These are phyloP conservation scores for Globisporangium barbulae DNA, from an alignment of 352 stramenopile genomes.

Conservation along the genomic window DNA sequence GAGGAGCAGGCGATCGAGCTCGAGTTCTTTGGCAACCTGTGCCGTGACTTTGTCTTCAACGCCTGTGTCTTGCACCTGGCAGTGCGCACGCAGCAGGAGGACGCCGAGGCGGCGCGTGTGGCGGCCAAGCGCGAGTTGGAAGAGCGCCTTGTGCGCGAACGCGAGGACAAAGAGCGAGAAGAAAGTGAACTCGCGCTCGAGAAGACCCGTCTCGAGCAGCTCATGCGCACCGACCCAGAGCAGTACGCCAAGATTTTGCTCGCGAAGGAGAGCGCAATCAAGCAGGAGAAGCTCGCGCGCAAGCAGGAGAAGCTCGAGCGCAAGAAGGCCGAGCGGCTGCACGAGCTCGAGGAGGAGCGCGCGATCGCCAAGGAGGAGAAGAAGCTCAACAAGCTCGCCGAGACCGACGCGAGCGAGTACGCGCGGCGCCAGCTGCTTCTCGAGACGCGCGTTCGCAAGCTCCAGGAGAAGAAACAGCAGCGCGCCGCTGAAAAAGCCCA, in stretches of 20 bases:
- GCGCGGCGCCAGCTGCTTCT: constrained; percentile 40
- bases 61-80: constrained; percentile 50
- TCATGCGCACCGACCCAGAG: constrained; percentile 34
- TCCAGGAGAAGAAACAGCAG: constrained; percentile 46
- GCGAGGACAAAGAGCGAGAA: constrained; percentile 14
- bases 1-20: constrained; percentile 46
- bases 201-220: constrained; percentile 27
- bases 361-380: constrained; percentile 63
- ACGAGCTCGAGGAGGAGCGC: constrained; percentile 54
- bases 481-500: constrained; percentile 37
- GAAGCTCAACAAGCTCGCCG: constrained; percentile 50
- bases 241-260: constrained; percentile 41
- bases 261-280: constrained; percentile 27
- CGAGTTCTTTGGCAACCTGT: constrained; percentile 46
- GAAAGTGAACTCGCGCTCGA: constrained; percentile 25
- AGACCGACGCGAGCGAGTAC: constrained; percentile 44
- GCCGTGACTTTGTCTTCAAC: constrained; percentile 58
- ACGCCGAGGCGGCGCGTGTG: constrained; percentile 22
- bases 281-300: constrained; percentile 29
- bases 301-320: constrained; percentile 36
- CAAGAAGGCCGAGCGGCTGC: constrained; percentile 48
- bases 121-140: constrained; percentile 15
- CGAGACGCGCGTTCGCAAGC: constrained; percentile 37
- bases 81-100: constrained; percentile 40
- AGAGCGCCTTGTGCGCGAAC: constrained; percentile 11